Percentiles rank a stretch among this genome's conserved stretches.
These are phyloP conservation scores for Lentinus brumalis DNA, from an alignment of 768 basidiomycete species.

Conservation along the genomic window DNA sequence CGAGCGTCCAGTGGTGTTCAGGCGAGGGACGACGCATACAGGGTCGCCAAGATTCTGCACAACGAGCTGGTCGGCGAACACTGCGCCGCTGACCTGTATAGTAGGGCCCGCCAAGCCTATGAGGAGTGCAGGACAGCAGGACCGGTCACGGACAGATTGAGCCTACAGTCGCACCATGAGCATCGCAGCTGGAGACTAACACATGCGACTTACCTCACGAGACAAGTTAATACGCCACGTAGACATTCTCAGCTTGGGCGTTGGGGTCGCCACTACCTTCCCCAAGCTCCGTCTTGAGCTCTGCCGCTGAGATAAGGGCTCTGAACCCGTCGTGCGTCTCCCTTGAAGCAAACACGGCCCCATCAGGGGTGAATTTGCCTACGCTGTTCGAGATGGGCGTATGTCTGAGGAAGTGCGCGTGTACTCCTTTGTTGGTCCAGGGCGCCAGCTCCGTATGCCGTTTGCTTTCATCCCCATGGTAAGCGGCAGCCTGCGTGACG, in stretches of 20 bases:
- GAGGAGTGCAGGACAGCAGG: slow-evolving; percentile 27
- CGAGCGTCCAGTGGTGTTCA: not conserved
- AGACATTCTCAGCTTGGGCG: slow-evolving; percentile 13
- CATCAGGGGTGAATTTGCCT: not conserved
- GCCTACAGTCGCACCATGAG: not conserved
- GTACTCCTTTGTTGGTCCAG: too few species aligned
- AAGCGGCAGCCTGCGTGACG: too few species aligned
- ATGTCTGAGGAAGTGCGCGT: too few species aligned
- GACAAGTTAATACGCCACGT: slow-evolving; percentile 12
- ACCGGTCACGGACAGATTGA: slow-evolving; percentile 7
- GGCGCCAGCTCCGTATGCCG: too few species aligned
- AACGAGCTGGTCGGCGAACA: slow-evolving; percentile 22
- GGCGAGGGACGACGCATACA: slow-evolving; percentile 5
- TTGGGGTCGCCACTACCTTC: slow-evolving; percentile 13
- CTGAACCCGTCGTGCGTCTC: not conserved
- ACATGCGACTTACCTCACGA: not conserved
- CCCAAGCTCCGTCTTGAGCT: slow-evolving; percentile 10
- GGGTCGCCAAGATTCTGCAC: slow-evolving; percentile 24
- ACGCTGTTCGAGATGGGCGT: not conserved
- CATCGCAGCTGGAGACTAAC: not conserved
- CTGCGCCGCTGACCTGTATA: slow-evolving; percentile 22
- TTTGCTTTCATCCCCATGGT: too few species aligned
- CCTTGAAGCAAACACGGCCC: not conserved
- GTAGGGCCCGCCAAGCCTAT: slow-evolving; percentile 23
- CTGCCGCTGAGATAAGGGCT: not conserved